Conservation (phyloP, 2,329 filamentous ascomycete species). For the Leptographium galeiforme region DNA sequence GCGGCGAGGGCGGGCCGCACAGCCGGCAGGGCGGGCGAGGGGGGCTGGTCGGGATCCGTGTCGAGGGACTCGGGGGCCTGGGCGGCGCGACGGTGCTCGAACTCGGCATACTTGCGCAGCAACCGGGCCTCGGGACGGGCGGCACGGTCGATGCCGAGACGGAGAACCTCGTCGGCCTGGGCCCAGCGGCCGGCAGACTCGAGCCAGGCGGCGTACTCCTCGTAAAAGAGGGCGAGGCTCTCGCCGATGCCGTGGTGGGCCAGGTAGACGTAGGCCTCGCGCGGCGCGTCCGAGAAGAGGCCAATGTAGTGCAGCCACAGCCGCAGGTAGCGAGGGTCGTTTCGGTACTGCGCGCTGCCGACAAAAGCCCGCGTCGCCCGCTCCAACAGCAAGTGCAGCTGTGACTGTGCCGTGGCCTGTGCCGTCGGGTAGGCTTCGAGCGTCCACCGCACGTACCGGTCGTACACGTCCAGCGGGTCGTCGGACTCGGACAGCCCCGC, state of each 20-base stretch:
- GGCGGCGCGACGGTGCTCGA: conserved; percentile 61
- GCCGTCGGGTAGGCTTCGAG: conserved; percentile 88
- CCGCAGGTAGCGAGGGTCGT: conserved; percentile 86
- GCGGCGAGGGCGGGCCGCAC: conserved; percentile 72
- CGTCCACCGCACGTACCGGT: conserved; percentile 95
- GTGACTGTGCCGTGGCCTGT: conserved; percentile 83
- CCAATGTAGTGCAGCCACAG: conserved; percentile 91
- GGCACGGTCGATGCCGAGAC: conserved; percentile 76
- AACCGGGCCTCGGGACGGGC: conserved; percentile 72
- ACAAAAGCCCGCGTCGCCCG: conserved; percentile 86
- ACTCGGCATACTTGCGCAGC: conserved; percentile 82
- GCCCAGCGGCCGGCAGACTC: conserved; percentile 72
- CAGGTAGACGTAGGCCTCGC: conserved; percentile 85
- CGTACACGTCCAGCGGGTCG: conserved; percentile 88
- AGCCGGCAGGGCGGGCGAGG: conserved; percentile 74
- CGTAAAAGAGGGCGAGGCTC: conserved; percentile 79
- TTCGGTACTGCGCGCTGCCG: conserved; percentile 76
- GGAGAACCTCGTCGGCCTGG: conserved; percentile 90
- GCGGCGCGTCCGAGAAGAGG: conserved; percentile 83
- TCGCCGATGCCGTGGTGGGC: conserved; percentile 82
- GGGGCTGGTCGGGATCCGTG: conserved; percentile 39
- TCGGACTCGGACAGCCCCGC: conserved; percentile 71
- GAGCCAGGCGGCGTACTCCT: conserved; percentile 90
- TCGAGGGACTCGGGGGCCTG: conserved; percentile 37
- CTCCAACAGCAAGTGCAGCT: conserved; percentile 77